Base-by-base conservation (phyloP, 2,329 filamentous ascomycete genomes). In the Escovopsis weberi region DNA sequence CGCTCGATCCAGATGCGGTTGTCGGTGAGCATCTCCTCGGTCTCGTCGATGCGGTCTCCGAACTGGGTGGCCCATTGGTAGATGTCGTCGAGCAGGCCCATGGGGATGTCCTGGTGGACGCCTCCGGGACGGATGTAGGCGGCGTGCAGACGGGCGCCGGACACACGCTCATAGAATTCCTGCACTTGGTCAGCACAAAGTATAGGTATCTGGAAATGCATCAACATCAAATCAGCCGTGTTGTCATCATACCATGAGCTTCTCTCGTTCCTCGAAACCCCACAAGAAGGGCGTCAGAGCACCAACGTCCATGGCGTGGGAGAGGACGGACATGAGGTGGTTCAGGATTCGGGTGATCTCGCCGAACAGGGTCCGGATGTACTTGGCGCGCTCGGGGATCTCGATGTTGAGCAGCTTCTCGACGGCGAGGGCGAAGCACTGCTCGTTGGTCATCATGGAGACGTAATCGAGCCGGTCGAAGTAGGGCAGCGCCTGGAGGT, bases 401-500 rank as follows among this genome's bases (percentile, higher is more conserved):
- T 98, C 93, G 51, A 98, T 73, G 65, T 98, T 98, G 56, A 98
- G 72, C 47, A 98, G 75, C 74, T 98, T 98, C 75, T 98, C 91
- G 43, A 96, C 89, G 18, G 87, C 91, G 51, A 98, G 75, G 33
- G 87, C 79, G 66, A 86, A 98, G 60, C 87, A 94, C 68, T 98
- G 91, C 74, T 98, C 91, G 66, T 98, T 98, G 58, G 91, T 98
- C 91, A 98, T 98, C 93, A 98, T 98, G 57, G 87, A 95, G 54
- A 95, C 88, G 65, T 98, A 98, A 67, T 98, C 91, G 63, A 98
- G 74, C 55, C 91, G 86, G 68, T 98, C 91, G 62, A 98, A 98
- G 72, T 98, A 98, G 44, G 91, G 91, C 59, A 98, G 72, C 45
- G 91, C 91, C 72, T 98, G 91, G 59, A 96, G 76, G 61, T 98